phyloP scores from a whole-genome alignment of 352 stramenopile genomes.

The Aphanomyces cochlioides region DNA sequence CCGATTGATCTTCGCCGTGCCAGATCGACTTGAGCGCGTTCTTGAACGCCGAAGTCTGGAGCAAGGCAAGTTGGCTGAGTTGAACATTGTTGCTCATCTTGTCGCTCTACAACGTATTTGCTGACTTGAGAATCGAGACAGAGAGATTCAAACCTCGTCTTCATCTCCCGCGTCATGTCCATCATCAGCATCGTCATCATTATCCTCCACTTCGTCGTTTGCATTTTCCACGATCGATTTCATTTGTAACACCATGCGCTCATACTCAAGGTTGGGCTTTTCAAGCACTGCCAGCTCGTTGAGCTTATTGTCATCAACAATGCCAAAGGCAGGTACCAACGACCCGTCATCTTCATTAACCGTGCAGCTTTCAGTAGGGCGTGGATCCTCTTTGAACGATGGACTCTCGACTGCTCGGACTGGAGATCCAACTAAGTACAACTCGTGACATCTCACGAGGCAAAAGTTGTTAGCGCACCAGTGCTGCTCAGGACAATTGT shows the following conservation, averaged over 20 bases:
- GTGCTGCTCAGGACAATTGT: constrained; percentile 21
- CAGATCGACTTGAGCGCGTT: constrained; percentile 36
- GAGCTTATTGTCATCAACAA: too few relatives aligned
- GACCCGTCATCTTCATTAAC: too few relatives aligned
- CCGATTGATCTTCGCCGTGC: not conserved
- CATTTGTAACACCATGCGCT: constrained; percentile 71
- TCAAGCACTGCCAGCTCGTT: not conserved
- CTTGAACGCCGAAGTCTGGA: constrained; percentile 48
- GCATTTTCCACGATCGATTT: constrained; percentile 55
- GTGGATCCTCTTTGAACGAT: too few relatives aligned
- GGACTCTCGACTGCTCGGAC: too few relatives aligned
- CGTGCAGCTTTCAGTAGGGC: too few relatives aligned
- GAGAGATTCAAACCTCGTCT: not conserved
- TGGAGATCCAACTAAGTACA: too few relatives aligned
- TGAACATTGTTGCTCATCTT: not conserved
- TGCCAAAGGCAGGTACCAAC: not conserved
- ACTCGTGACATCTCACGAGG: too few relatives aligned
- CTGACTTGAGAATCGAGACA: not conserved
- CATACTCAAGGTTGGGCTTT: constrained; percentile 53
- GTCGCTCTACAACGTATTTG: not conserved
- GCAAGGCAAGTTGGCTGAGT: constrained; percentile 27
- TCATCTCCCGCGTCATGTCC: constrained; percentile 36
- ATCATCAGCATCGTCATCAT: constrained; percentile 40
- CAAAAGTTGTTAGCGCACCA: not conserved
- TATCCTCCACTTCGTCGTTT: constrained; percentile 34